Base-by-base conservation (phyloP, 2,329 filamentous ascomycete genomes). In the Ophiosphaerella narmari region DNA sequence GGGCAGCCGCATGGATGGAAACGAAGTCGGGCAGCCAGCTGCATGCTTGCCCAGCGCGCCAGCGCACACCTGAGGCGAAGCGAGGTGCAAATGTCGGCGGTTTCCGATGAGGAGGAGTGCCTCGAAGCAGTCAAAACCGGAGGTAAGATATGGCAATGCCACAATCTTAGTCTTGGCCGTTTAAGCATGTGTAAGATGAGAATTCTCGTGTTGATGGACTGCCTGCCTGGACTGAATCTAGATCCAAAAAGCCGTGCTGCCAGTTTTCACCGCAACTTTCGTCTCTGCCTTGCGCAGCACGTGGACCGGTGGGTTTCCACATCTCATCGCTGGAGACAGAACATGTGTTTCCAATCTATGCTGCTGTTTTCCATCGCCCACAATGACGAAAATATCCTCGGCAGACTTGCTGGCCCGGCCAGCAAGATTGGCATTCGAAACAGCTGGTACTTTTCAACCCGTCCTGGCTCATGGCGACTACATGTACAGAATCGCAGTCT, bases 241-340 rank as follows among this genome's bases (percentile, higher is more conserved):
- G 37, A 9, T 34, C 43, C 38, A 39, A 46, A 48, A 40, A 7
- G 47, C 34, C 47, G 47, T 50, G 32, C n/a, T 34, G 32, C 44
- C 3, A 21, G 18, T 41, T n/a, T 46, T 64, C 55, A 66, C 62
- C 54, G 61, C 62, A 62, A 59, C 42, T 63, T 55, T 38, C 8
- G 35, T 62, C 50, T 63, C 60, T 64, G 63, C 66, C 64, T 68
- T 57, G 63, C 57, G 49, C 50, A 18, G 49, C 52, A 57, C 52
- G 18, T 21, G 4, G 4, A 21, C 18, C 18, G 18, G 18, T 21
- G 4, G 18, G 18, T 21, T 21, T 21, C 18, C 4, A 21, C 18
- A 21, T 21, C 18, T 21, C 4, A 1, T 21, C 18, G 18, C 18
- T 5, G 4, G 18, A 4, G 18, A 21, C 18, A 21, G 18, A 21